Evolutionary conservation across 345 rosid species (phyloP).

Genomic region (Lumnitzera littorea): DNA sequence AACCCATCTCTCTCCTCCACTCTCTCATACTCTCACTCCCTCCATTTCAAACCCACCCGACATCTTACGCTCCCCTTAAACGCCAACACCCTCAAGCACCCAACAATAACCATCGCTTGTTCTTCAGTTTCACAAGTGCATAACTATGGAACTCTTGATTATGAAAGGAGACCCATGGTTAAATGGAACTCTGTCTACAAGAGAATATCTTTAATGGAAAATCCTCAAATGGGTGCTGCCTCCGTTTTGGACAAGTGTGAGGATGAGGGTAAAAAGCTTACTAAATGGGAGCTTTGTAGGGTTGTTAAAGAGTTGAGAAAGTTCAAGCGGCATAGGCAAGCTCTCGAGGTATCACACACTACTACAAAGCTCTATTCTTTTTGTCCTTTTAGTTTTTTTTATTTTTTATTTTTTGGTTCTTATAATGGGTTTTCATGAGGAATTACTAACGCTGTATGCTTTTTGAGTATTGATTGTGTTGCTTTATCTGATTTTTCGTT

Average conservation of each 20-base stretch:
- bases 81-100: background rate
- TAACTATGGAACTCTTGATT: constrained; percentile 69
- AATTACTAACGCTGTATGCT: too few relatives aligned
- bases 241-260: constrained; percentile 65
- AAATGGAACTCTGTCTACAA: constrained; percentile 76
- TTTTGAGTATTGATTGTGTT: too few relatives aligned
- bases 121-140: constrained; percentile 51
- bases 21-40: constrained; percentile 31
- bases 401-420: too few relatives aligned
- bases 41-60: constrained; percentile 20
- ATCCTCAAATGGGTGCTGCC: constrained; percentile 68
- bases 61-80: constrained; percentile 8
- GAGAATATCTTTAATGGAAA: constrained; percentile 68
- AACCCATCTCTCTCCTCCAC: constrained; percentile 35
- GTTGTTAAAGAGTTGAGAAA: constrained; percentile 89
- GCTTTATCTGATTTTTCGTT: too few relatives aligned
- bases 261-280: constrained; percentile 53
- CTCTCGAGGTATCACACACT: constrained; percentile 59
- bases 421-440: too few relatives aligned
- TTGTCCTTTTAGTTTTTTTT: too few relatives aligned
- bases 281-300: constrained; percentile 86
- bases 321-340: constrained; percentile 57
- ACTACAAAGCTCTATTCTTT: too few relatives aligned
- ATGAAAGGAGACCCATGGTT: constrained; percentile 60
- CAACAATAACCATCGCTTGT: constrained; percentile 26